These are phyloP conservation scores for Paramecium biaurelia DNA, from an alignment of 73 alveolate species.

Conservation along the genomic window DNA sequence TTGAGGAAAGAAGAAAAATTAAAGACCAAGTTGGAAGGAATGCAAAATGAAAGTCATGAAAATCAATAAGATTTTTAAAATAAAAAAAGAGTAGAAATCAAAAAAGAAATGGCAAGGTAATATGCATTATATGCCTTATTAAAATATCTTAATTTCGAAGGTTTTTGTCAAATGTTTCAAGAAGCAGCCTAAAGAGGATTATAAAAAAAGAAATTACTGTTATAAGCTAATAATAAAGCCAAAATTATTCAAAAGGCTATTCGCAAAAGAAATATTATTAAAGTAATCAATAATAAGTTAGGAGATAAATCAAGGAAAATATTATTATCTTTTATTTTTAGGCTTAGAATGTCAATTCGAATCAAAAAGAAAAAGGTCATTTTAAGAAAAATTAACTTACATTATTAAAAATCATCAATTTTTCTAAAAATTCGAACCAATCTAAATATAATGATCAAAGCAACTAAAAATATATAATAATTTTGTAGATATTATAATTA, in stretches of 20 bases:
- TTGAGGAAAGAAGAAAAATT: neutral
- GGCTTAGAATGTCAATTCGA: neutral
- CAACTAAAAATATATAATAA: neutral
- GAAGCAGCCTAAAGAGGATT: neutral
- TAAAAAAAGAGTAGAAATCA: neutral
- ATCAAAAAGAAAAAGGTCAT: neutral
- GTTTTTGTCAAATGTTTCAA: neutral
- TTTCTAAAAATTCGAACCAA: neutral
- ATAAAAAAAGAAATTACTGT: neutral
- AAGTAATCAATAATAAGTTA: neutral
- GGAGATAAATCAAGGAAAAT: neutral
- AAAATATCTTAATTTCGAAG: neutral
- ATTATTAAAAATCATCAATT: neutral
- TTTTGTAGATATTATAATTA: neutral
- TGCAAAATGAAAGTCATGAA: neutral
- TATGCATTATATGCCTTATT: neutral
- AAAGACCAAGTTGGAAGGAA: neutral
- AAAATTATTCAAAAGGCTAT: conserved; percentile 4
- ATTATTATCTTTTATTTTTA: neutral
- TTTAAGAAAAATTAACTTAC: neutral
- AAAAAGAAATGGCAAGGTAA: neutral
- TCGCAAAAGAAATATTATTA: conserved; percentile 25
- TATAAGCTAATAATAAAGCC: neutral
- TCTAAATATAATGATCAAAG: neutral
- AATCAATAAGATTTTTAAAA: neutral